Evolutionary conservation across 306 rosid species (phyloP).

Genomic region (Senna siamea): DNA sequence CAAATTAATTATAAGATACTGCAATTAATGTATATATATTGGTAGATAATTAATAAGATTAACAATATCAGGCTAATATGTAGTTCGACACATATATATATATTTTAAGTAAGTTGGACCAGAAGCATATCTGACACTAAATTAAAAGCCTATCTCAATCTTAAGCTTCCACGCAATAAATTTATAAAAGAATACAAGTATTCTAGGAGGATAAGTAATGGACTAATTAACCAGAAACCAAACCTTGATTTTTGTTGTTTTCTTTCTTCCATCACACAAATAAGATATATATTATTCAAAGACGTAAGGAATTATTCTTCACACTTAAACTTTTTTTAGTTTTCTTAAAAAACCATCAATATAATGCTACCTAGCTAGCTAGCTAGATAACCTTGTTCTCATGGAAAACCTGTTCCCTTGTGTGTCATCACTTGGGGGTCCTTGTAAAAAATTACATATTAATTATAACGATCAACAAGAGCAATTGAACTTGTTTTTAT

Average conservation of each 20-base stretch:
- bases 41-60: not conserved
- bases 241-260: not conserved
- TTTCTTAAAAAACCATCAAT: not conserved
- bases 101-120: conserved; percentile 2
- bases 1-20: not conserved
- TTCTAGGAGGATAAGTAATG: conserved; percentile 28
- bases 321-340: not conserved
- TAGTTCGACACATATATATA: not conserved
- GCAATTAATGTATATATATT: no score
- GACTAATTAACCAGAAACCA: conserved; percentile 8
- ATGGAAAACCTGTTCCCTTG: not conserved
- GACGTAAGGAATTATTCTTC: conserved; percentile 25
- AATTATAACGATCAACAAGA: no score
- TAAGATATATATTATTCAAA: conserved; percentile 15
- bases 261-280: not conserved
- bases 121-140: conserved; percentile 15
- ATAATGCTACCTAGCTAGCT: not conserved
- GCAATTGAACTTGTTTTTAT: no score
- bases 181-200: not conserved
- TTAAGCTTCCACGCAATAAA: conserved; percentile 35
- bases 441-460: no score
- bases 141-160: conserved; percentile 9
- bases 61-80: not conserved
- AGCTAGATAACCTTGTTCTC: conserved; percentile 9
- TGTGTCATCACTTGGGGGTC: no score